Evolutionary conservation across 768 basidiomycete genomes (phyloP).

Genomic region (Sarcodon sp.): DNA sequence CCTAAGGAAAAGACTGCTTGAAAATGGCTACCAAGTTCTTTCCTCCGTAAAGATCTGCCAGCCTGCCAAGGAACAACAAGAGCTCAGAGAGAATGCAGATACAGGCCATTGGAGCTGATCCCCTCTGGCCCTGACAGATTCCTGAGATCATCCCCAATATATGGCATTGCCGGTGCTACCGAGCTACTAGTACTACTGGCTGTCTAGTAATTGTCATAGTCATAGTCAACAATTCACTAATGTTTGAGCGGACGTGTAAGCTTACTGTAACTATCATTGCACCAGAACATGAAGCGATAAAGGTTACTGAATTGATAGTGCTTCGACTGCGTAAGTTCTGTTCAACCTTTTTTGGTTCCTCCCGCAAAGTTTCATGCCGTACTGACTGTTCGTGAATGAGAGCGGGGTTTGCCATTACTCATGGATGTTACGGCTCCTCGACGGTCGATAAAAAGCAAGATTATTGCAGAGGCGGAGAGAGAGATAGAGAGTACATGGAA

Average conservation of each 20-base stretch:
- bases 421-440: too few species aligned
- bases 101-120: constrained; percentile 54
- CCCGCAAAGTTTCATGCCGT: too few species aligned
- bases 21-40: constrained; percentile 46
- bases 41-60: constrained; percentile 72
- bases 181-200: constrained; percentile 12
- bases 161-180: constrained; percentile 16
- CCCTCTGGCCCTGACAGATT: constrained; percentile 36
- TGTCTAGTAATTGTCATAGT: constrained; percentile 5
- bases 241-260: background rate
- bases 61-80: constrained; percentile 62
- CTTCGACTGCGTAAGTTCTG: too few species aligned
- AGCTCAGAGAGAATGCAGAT: constrained; percentile 56
- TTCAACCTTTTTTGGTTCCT: too few species aligned
- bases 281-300: background rate
- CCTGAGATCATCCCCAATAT: constrained; percentile 23
- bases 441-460: too few species aligned
- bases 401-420: too few species aligned
- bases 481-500: too few species aligned
- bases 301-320: background rate
- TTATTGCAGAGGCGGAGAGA: too few species aligned
- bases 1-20: constrained; percentile 47
- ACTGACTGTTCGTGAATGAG: too few species aligned
- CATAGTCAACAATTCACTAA: background rate
- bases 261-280: background rate